Percentiles rank a stretch among this genome's conserved stretches.
Conservation (phyloP, 805 yeast genomes). For the Metahyphopichia silvanorum region DNA sequence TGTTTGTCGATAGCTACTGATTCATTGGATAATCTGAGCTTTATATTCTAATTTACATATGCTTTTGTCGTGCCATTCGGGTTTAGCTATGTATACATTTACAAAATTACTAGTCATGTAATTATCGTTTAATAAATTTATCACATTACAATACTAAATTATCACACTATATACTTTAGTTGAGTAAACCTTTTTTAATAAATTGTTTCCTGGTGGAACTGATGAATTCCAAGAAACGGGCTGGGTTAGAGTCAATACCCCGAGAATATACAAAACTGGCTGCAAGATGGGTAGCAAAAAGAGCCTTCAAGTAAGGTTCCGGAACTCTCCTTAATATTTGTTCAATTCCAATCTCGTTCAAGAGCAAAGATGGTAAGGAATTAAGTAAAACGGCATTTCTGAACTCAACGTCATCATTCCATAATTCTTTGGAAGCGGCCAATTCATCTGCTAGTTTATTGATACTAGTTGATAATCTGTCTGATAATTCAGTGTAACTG, state of each 20-base stretch:
- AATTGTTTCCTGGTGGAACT: constrained; percentile 52
- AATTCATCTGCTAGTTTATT: constrained; percentile 84
- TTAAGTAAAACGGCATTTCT: constrained; percentile 72
- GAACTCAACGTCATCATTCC: constrained; percentile 76
- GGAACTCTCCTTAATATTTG: constrained; percentile 77
- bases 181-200: constrained; percentile 27
- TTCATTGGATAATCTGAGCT: too few species aligned
- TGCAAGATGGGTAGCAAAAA: constrained; percentile 83
- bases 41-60: too few species aligned
- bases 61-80: too few species aligned
- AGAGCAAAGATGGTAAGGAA: constrained; percentile 74
- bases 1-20: too few species aligned
- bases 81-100: too few species aligned
- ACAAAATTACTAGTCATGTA: too few species aligned
- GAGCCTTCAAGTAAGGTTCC: constrained; percentile 78
- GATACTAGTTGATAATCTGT: constrained; percentile 76
- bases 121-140: too few species aligned
- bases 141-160: too few species aligned
- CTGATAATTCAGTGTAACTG: constrained; percentile 70
- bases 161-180: too few species aligned
- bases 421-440: constrained; percentile 73
- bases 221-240: constrained; percentile 68
- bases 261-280: constrained; percentile 79
- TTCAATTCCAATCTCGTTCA: constrained; percentile 63
- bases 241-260: constrained; percentile 80